Evolutionary conservation across 345 rosid genomes (phyloP), one percentile per base, ranked within the genome.

Genomic region (Arabidopsis arenosa): DNA sequence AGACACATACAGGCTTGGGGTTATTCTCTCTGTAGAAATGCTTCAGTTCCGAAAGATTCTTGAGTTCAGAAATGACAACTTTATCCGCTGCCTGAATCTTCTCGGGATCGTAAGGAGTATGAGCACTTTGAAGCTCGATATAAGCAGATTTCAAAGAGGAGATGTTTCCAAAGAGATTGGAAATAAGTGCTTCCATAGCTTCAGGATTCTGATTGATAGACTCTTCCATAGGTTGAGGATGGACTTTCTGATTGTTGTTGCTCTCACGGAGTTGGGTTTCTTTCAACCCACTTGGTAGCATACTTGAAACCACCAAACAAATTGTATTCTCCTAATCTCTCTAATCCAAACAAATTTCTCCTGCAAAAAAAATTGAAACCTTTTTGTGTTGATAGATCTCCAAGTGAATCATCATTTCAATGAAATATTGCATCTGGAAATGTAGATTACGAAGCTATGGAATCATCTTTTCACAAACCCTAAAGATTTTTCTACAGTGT

Each of bases 181-280:
- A 84, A 66, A 89, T 87, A 72, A 91, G 75, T 73, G 90, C 84
- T 80, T 91, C 94, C 75, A 86, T 66, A 63, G 94, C 92, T 82
- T 91, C 91, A 4, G 91, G 92, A 72, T 87, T 85, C 70, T 85
- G 94, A 80, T 83, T 85, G 63, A 80, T 81, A 43, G 87, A 75
- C 60, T 87, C 93, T 87, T 91, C 94, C 94, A 87, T 87, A 45
- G 97, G 97, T 81, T 91, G 97, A 79, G 97, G 97, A 79, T 91
- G 90, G 57, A 89, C 88, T 76, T 87, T 91, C 45, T 87, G 94
- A 72, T 78, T 85, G 82, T 74, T 87, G 62, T 75, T 61, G 85
- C 81, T 90, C 80, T 88, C 91, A 12, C 88, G 87, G 73, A 82
- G 82, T 85, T 84, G 94, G 84, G 80, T 87, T 81, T 91, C 93